These are phyloP conservation scores for Boletus insuetus DNA, from an alignment of 768 basidiomycete genomes.

Conservation along the genomic window DNA sequence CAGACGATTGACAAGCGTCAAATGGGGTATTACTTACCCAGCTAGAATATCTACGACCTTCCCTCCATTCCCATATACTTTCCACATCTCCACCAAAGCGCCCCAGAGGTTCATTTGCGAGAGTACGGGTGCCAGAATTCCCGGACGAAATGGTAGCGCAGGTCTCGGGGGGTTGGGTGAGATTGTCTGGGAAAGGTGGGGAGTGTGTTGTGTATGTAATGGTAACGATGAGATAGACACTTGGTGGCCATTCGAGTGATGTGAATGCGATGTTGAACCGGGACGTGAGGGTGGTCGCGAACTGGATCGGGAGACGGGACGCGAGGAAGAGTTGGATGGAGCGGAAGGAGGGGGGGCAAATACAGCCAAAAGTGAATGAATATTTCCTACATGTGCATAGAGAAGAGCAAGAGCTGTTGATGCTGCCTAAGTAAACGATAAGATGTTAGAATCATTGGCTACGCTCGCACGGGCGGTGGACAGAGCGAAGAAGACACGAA, in stretches of 20 bases:
- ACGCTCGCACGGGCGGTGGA: neutral
- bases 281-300: constrained; percentile 26
- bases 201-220: constrained; percentile 6
- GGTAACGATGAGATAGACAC: constrained; percentile 2
- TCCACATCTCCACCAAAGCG: constrained; percentile 29
- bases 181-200: constrained; percentile 7
- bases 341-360: constrained; percentile 8
- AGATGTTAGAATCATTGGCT: constrained; percentile 17
- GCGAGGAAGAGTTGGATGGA: constrained; percentile 11
- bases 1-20: neutral
- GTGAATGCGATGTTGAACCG: constrained; percentile 10
- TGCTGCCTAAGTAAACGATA: constrained; percentile 18
- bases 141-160: constrained; percentile 16
- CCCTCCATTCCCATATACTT: constrained; percentile 14
- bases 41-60: constrained; percentile 24
- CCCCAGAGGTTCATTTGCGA: constrained; percentile 21
- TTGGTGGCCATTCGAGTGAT: constrained; percentile 8
- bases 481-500: neutral
- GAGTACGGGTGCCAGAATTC: constrained; percentile 19
- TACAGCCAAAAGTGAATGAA: constrained; percentile 20
- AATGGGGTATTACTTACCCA: constrained; percentile 18
- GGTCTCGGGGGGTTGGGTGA: neutral
- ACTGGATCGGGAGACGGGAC: constrained; percentile 18
- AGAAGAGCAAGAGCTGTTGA: constrained; percentile 31
- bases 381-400: constrained; percentile 25